Conservation (phyloP, 2,329 filamentous ascomycete species). For the Arachnopeziza araneosa region DNA sequence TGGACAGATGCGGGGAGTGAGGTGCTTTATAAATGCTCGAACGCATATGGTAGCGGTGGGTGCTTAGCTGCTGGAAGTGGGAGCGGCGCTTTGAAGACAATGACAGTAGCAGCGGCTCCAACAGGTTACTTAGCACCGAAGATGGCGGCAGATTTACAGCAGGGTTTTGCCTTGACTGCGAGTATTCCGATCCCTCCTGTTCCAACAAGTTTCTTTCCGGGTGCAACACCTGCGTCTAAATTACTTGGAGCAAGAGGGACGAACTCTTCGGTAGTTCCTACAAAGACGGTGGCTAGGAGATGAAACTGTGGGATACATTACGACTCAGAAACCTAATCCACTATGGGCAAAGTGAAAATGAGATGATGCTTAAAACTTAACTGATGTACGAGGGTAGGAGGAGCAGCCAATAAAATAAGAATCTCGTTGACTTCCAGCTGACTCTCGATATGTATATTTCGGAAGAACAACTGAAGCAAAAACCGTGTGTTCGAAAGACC, state of each 20-base stretch:
- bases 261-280: not conserved
- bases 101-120: constrained; percentile 8
- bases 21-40: constrained; percentile 41
- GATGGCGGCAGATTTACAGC: constrained; percentile 16
- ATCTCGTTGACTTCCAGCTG: too few relatives aligned
- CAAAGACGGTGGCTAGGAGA: not conserved
- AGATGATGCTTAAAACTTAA: not conserved
- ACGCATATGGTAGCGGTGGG: constrained; percentile 42
- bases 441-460: too few relatives aligned
- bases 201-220: constrained; percentile 24
- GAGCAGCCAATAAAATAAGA: too few relatives aligned
- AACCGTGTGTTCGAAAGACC: too few relatives aligned
- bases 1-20: constrained; percentile 43
- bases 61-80: constrained; percentile 29
- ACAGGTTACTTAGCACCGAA: constrained; percentile 6
- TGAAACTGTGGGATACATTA: not conserved
- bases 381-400: too few relatives aligned
- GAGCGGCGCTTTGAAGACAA: not conserved
- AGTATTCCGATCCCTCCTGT: constrained; percentile 23
- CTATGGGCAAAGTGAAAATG: not conserved
- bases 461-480: too few relatives aligned
- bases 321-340: not conserved
- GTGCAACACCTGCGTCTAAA: constrained; percentile 14
- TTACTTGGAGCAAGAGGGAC: constrained; percentile 6
- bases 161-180: constrained; percentile 15